These are phyloP conservation scores for Cornus florida DNA, from an alignment of 148 eudicot species.

Conservation along the genomic window DNA sequence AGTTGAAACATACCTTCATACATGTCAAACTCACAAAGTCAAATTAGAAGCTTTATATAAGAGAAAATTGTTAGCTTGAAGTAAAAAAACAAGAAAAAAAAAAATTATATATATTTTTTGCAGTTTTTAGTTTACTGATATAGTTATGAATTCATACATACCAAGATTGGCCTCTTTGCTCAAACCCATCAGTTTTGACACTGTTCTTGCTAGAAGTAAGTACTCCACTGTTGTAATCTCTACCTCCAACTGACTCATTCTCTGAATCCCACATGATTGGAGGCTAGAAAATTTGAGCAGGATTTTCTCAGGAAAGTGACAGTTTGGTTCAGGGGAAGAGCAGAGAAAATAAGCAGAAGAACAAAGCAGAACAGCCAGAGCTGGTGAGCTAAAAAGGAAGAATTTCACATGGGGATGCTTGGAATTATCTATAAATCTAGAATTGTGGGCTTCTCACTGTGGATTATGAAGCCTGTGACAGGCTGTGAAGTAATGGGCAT, in stretches of 20 bases:
- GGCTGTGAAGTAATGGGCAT: not conserved
- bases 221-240: constrained; percentile 68
- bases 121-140: not conserved
- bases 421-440: not conserved
- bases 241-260: constrained; percentile 55
- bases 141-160: constrained; percentile 26
- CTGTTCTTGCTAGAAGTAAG: constrained; percentile 58
- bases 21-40: constrained; percentile 2
- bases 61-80: not conserved
- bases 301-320: not conserved
- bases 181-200: constrained; percentile 78
- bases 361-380: not conserved
- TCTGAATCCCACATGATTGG: constrained; percentile 87
- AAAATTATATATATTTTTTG: too few relatives aligned
- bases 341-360: not conserved
- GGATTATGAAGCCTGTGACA: not conserved
- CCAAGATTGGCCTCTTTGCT: constrained; percentile 95
- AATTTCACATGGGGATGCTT: not conserved
- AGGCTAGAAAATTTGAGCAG: not conserved
- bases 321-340: not conserved
- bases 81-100: too few relatives aligned
- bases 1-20: constrained; percentile 66
- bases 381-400: not conserved
- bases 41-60: not conserved
- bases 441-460: not conserved